Evolutionary conservation across 257 asterid species (phyloP), one percentile per base, ranked within the genome.

Genomic region (Gentiana dahurica): DNA sequence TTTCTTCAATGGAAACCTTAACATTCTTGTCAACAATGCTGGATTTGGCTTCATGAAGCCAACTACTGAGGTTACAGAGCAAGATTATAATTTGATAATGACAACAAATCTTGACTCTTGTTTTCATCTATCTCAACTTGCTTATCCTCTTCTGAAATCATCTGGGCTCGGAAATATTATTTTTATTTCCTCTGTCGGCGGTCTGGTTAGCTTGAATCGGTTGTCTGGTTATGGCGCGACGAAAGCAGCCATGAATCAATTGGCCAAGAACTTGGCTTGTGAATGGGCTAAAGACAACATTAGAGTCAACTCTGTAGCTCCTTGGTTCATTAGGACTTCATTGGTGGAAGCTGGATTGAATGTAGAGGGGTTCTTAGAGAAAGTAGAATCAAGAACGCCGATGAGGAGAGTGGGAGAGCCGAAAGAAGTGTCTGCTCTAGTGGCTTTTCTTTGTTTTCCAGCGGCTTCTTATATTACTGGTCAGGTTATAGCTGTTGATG

Each of bases 281-380:
- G 68, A 64, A 38, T 64, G 68, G 62, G 62, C 68, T 48, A 64
- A 63, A 46, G 67, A 63, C 11, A 54, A 54, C 6, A 63, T 63
- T 15, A 38, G 67, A 7, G 67, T 63, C 36, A 63, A 63, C 36
- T 10, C 49, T 9, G 54, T 63, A 6, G 60, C 54, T 2, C 67
- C 67, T 6, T 63, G 68, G 61, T 35, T 54, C 1, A 63, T 54
- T 11, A 46, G 39, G 36, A 63, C 68, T 7, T 6, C 43, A 1
- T 6, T 48, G 52, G 61, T 46, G 33, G 68, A 63, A 47, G 33
- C 4, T 7, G 2, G 2, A 8, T 4, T 54, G 2, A 43, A 11
- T 6, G 56, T 49, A 8, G 56, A 60, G 32, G 64, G 35, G n/a
- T 49, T 53, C 6, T 0, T 43, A 35, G 34, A 50, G 69, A 64